phyloP scores from a whole-genome alignment of 129 eudicot species.

The Erigeron canadensis region DNA sequence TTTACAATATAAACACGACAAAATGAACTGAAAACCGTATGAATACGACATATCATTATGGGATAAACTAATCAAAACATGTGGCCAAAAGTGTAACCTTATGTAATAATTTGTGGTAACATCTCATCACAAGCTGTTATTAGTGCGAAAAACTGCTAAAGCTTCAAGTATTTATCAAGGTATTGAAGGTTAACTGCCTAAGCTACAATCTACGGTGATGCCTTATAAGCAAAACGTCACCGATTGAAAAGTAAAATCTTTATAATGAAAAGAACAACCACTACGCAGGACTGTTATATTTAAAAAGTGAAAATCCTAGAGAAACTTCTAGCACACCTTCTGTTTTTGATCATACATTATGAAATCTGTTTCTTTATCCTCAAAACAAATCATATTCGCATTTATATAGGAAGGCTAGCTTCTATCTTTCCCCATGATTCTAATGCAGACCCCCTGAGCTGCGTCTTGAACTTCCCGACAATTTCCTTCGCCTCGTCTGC shows the following conservation, averaged over 20 bases:
- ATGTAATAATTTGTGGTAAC: constrained; percentile 9
- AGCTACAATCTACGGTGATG: constrained; percentile 17
- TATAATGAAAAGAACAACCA: constrained; percentile 17
- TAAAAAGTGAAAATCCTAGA: constrained; percentile 12
- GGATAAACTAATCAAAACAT: constrained; percentile 12
- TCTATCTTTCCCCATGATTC: constrained; percentile 56
- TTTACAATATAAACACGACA: constrained; percentile 3
- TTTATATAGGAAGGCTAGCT: constrained; percentile 39
- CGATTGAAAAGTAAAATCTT: constrained; percentile 11
- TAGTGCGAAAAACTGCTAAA: constrained; percentile 13
- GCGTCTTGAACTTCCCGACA: constrained; percentile 36
- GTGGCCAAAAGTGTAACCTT: constrained; percentile 19
- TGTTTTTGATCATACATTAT: constrained; percentile 17
- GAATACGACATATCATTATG: background rate
- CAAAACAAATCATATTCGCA: constrained; percentile 11
- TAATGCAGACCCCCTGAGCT: constrained; percentile 43
- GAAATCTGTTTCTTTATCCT: constrained; percentile 4
- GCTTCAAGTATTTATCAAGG: background rate
- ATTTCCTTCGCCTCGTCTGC: constrained; percentile 40
- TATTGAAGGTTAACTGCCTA: constrained; percentile 14
- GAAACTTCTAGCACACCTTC: constrained; percentile 28
- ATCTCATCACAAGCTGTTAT: constrained; percentile 19
- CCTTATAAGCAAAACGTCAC: constrained; percentile 11
- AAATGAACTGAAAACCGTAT: constrained; percentile 3
- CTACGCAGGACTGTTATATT: constrained; percentile 3